A percentile compares a stretch with the other conserved stretches of the same genome.
phyloP scores from a whole-genome alignment of 208 protist species.

The Wallacemonas sp. region DNA sequence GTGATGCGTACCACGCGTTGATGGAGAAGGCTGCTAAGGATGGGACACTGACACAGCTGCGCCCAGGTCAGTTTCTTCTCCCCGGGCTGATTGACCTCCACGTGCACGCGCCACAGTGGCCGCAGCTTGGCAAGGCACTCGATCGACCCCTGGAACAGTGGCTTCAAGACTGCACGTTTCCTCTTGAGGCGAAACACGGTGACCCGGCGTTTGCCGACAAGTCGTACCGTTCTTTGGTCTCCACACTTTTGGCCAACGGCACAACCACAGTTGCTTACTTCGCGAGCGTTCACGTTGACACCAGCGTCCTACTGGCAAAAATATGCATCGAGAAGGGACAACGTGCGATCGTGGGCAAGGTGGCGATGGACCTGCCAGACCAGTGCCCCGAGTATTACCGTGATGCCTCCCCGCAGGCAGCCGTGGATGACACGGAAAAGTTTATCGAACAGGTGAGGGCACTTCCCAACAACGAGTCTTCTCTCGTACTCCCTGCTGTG shows the following conservation, averaged over 20 bases:
- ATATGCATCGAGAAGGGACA: conserved; percentile 82
- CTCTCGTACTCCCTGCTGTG: conserved; percentile 80
- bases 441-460: conserved; percentile 66
- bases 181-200: conserved; percentile 83
- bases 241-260: conserved; percentile 71
- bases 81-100: conserved; percentile 95
- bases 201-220: conserved; percentile 72
- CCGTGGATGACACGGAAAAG: conserved; percentile 49
- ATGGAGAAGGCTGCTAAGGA: conserved; percentile 17
- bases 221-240: conserved; percentile 76
- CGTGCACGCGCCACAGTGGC: conserved; percentile 93
- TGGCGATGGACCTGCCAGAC: conserved; percentile 84
- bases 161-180: conserved; percentile 93
- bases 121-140: conserved; percentile 82
- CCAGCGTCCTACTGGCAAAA: conserved; percentile 70
- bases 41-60: conserved; percentile 33
- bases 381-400: conserved; percentile 90
- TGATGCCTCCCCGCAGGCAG: conserved; percentile 66
- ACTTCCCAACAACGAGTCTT: conserved; percentile 39
- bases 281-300: conserved; percentile 85
- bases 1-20: conserved; percentile 11
- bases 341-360: conserved; percentile 89
- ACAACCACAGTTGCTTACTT: conserved; percentile 93
- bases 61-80: conserved; percentile 55
- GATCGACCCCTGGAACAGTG: conserved; percentile 88